Percentiles rank a stretch among this genome's conserved stretches.
phyloP scores from a whole-genome alignment of 2,329 filamentous ascomycete genomes.

The Helminthosporium solani region DNA sequence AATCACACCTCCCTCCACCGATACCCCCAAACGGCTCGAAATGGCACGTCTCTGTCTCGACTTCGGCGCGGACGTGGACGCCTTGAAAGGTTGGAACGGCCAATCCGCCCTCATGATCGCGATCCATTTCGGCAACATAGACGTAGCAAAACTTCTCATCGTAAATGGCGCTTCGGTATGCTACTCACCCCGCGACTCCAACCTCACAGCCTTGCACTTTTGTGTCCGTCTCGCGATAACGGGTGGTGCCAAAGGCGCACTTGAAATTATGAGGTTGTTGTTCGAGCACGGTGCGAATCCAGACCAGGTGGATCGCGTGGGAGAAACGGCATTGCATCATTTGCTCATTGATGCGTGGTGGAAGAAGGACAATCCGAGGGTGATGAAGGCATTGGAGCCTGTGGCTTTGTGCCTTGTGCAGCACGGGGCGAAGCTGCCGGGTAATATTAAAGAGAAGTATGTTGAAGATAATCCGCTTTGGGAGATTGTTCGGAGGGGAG shows the following conservation, averaged over 20 bases:
- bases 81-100: slow-evolving; percentile 20
- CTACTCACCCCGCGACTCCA: slow-evolving; percentile 13
- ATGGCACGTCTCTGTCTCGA: slow-evolving; percentile 18
- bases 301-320: slow-evolving; percentile 13
- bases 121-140: slow-evolving; percentile 21
- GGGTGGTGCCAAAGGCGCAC: slow-evolving; percentile 9
- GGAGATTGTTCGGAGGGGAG: slow-evolving; percentile 9
- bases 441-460: slow-evolving; percentile 13
- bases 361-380: slow-evolving; percentile 3
- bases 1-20: slow-evolving; percentile 7
- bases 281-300: slow-evolving; percentile 16
- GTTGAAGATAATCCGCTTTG: slow-evolving; percentile 14
- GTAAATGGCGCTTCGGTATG: slow-evolving; percentile 15
- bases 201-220: slow-evolving; percentile 16
- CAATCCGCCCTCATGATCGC: slow-evolving; percentile 20
- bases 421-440: slow-evolving; percentile 13
- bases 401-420: slow-evolving; percentile 13
- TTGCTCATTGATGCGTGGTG: slow-evolving; percentile 20
- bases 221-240: slow-evolving; percentile 17
- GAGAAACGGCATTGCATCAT: slow-evolving; percentile 16
- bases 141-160: slow-evolving; percentile 19
- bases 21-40: slow-evolving; percentile 9
- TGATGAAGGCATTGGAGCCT: slow-evolving; percentile 12
- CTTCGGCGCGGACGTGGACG: slow-evolving; percentile 19
- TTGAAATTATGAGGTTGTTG: slow-evolving; percentile 16